A percentile compares a stretch with the other conserved stretches of the same genome.
These are phyloP conservation scores for Phytophthora sp. DNA, from an alignment of 352 stramenopile genomes.

Conservation along the genomic window DNA sequence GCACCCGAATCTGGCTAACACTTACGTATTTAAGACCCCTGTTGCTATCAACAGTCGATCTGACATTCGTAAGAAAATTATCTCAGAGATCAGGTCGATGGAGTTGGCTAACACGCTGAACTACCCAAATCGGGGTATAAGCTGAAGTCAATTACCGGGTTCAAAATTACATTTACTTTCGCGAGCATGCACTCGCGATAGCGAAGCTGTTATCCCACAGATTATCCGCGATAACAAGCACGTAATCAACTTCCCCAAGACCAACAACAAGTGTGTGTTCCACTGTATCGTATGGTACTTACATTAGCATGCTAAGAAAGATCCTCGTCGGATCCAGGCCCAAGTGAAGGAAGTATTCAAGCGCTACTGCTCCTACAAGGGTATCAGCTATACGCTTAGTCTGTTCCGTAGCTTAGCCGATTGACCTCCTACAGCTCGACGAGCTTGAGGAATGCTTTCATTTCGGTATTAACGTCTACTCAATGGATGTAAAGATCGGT, in stretches of 20 bases:
- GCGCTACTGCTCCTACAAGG: neutral
- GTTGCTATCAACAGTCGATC: neutral
- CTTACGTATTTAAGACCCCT: neutral
- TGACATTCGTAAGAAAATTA: neutral
- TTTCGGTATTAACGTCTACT: neutral
- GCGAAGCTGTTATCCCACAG: neutral
- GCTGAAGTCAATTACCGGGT: neutral
- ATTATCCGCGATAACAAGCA: neutral
- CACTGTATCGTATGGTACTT: neutral
- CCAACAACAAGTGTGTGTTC: too few species aligned
- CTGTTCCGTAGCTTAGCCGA: neutral
- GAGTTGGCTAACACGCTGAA: neutral
- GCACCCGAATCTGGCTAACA: neutral
- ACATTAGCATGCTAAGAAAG: neutral
- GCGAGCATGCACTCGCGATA: neutral
- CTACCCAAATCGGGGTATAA: neutral
- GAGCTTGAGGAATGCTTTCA: constrained; percentile 4
- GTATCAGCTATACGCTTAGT: neutral
- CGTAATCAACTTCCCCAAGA: neutral
- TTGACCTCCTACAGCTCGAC: constrained; percentile 4
- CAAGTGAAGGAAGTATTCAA: neutral
- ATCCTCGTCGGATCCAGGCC: too few species aligned
- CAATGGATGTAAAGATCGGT: constrained; percentile 9
- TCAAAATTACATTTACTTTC: too few species aligned
- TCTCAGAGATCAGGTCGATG: neutral